A percentile compares a stretch with the other conserved stretches of the same genome.
Evolutionary conservation across 73 alveolate species (phyloP).

Genomic region (Uronychia binucleata): DNA sequence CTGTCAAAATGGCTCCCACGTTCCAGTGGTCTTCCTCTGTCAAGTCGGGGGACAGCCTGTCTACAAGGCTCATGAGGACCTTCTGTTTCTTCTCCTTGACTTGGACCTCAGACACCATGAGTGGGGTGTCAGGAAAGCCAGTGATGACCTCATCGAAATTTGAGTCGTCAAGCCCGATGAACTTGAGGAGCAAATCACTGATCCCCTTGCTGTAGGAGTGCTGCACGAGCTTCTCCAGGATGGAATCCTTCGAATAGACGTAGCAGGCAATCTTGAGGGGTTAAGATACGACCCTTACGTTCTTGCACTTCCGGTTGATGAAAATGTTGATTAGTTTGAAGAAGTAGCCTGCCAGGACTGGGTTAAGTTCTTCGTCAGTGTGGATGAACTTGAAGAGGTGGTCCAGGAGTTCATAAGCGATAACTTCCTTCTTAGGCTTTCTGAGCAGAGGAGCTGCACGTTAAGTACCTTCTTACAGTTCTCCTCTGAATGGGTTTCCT

Average conservation of each 20-base stretch:
- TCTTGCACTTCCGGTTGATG: constrained; percentile 39
- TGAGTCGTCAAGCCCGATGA: constrained; percentile 41
- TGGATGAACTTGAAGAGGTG: constrained; percentile 35
- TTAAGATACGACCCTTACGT: too few species aligned
- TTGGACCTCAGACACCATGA: too few species aligned
- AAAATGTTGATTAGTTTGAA: constrained; percentile 41
- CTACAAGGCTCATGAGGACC: not conserved
- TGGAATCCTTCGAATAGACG: too few species aligned
- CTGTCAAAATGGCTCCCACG: not conserved
- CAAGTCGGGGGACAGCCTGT: not conserved
- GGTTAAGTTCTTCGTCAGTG: constrained; percentile 43
- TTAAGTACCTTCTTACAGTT: too few species aligned
- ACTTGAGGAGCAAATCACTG: constrained; percentile 42
- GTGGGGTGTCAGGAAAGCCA: too few species aligned
- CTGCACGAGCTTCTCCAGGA: constrained; percentile 7
- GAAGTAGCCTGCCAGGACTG: constrained; percentile 60
- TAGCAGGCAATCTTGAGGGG: too few species aligned
- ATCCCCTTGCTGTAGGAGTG: constrained; percentile 42
- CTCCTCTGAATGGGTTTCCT: not conserved
- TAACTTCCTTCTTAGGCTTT: too few species aligned
- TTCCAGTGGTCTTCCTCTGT: constrained; percentile 5
- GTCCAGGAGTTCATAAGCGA: constrained; percentile 24
- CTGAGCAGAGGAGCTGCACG: too few species aligned
- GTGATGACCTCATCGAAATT: constrained; percentile 1
- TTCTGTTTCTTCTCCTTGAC: not conserved